Base-by-base conservation (phyloP, 176 grass and related monocot species). In the Rhynchospora pubera region DNA sequence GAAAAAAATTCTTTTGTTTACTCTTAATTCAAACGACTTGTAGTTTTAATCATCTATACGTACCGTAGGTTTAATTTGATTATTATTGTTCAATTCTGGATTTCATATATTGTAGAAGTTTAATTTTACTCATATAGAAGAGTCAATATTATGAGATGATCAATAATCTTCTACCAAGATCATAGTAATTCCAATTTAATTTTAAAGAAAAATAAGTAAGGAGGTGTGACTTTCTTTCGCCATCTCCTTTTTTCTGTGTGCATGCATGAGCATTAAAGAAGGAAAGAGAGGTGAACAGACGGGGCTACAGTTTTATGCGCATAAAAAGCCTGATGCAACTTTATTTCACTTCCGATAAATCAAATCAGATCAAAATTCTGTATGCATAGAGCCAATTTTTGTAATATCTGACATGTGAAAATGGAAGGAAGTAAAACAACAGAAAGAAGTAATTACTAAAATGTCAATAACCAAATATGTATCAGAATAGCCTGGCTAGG, bases 301-400 rank as follows among this genome's bases (percentile, higher is more conserved):
- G 1, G 13, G 30, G 45, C 60, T 51, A 82, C 79, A 82, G 79
- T 82, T 67, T 22, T 52, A 82, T 82, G 21, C 21, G 42, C 78
- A 80, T 63, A 61, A 80, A 79, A 80, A 80, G 53, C 78, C 78
- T 80, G 78, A 52, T 53, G 45, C 62, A 47, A 43, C 57, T 82
- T 82, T 67, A 66, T 82, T 82, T 82, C 61, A 14, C 1, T 12
- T 34, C 79, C 14, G 44, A 52, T 50, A 55, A 67, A 51, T 24
- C 34, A 66, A 82, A 30, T 47, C 50, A 77, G 72, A 77, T 77
- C 14, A 53, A 26, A 65, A 51, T 82, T 64, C 43, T 9, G 7
- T 51, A 23, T 63, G 30, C 51, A 65, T 48, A n/a, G 8, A 60
- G 44, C 10, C 18, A 61, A 19, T 62, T 30, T n/a, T 18, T 65